A percentile compares a stretch with the other conserved stretches of the same genome.
phyloP scores from a whole-genome alignment of 2,329 filamentous ascomycete species.

The Metarhizium robertsii region DNA sequence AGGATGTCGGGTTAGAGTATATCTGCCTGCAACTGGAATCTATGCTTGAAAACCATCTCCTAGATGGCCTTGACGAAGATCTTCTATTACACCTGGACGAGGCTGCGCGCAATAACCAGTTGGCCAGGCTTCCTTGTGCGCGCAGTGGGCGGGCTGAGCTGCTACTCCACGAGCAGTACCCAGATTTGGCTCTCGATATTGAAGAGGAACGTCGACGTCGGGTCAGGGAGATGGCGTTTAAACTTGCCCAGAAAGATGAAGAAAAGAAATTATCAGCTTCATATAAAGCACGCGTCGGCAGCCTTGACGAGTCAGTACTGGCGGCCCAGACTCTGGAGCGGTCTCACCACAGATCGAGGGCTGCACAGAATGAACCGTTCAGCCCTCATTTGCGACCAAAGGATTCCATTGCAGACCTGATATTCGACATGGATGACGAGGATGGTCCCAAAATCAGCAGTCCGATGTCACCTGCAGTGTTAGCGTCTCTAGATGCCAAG shows the following conservation, averaged over 20 bases:
- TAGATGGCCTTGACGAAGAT: constrained; percentile 79
- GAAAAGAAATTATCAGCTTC: constrained; percentile 55
- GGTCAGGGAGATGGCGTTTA: constrained; percentile 69
- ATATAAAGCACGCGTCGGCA: constrained; percentile 49
- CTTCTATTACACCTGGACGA: constrained; percentile 72
- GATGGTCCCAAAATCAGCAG: constrained; percentile 25
- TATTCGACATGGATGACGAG: constrained; percentile 92
- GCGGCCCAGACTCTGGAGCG: constrained; percentile 33
- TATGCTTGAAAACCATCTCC: constrained; percentile 80
- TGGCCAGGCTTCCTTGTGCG: constrained; percentile 66
- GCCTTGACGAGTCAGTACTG: constrained; percentile 51
- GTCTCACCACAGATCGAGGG: constrained; percentile 35
- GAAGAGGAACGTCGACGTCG: constrained; percentile 60
- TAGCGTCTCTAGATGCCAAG: constrained; percentile 10
- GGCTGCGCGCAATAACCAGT: constrained; percentile 73
- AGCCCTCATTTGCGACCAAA: constrained; percentile 62
- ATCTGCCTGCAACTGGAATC: constrained; percentile 84
- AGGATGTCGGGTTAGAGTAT: constrained; percentile 80
- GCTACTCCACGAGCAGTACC: constrained; percentile 54
- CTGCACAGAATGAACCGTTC: constrained; percentile 42
- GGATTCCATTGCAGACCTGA: constrained; percentile 64
- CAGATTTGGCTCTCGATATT: constrained; percentile 53
- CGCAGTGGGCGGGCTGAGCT: constrained; percentile 65
- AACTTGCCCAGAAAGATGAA: constrained; percentile 51
- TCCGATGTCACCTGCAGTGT: constrained; percentile 15